Conservation (phyloP, 495 filamentous ascomycete species). For the Patellaria atrata region DNA sequence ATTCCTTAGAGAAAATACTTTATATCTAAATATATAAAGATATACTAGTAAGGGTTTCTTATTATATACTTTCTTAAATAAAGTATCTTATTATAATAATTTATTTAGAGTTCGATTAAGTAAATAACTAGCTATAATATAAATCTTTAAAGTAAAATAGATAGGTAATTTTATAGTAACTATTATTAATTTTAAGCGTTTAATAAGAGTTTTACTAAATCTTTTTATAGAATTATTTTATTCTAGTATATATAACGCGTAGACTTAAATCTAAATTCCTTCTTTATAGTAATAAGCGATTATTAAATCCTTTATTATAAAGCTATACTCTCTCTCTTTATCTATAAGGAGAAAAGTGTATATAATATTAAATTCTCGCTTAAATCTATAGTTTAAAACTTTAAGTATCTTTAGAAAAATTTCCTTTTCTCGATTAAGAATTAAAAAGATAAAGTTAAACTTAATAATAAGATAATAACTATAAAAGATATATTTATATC, state of each 20-base stretch:
- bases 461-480: constrained; percentile 7
- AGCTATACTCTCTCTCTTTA: constrained; percentile 4
- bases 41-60: constrained; percentile 4
- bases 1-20: constrained; percentile 3
- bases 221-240: constrained; percentile 1
- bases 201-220: constrained; percentile 1
- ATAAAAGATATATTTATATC: constrained; percentile 6
- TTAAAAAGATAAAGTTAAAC: constrained; percentile 7
- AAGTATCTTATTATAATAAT: constrained; percentile 10
- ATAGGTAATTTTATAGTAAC: constrained; percentile 6
- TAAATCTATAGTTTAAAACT: background rate
- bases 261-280: background rate
- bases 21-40: constrained; percentile 1
- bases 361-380: constrained; percentile 3
- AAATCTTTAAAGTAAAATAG: constrained; percentile 3
- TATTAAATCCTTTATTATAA: no score
- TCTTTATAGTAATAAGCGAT: background rate
- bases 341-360: constrained; percentile 4
- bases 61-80: constrained; percentile 1
- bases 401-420: constrained; percentile 2
- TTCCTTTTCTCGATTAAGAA: constrained; percentile 1
- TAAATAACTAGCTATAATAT: constrained; percentile 5
- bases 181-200: constrained; percentile 3
- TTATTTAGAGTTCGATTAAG: constrained; percentile 13
- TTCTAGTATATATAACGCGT: constrained; percentile 1